Base-by-base conservation (phyloP, 768 basidiomycete genomes). In the Tylopilus vinaceipallidus region DNA sequence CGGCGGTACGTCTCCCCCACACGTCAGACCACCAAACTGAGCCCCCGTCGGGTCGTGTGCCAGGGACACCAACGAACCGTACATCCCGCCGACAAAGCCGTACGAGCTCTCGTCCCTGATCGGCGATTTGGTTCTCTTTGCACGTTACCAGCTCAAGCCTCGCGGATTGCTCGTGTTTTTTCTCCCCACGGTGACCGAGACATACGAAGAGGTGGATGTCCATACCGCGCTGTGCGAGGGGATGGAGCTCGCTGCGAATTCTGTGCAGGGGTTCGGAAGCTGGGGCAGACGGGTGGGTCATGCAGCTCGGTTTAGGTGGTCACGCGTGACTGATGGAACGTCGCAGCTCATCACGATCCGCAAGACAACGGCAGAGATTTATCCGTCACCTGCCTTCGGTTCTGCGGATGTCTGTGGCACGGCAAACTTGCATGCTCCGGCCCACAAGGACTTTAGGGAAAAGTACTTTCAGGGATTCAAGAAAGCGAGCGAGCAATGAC, bases 91-190 rank as follows among this genome's bases (percentile, higher is more conserved):
- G 0, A 94, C 85, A 16, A 85, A 83, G 56, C 94, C 95, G 2
- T 98, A 98, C 69, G 94, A 98, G 55, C 78, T 99, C 34, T 88
- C 90, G 2, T 78, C 84, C 45, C 80, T 99, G 34, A 86, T 86
- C 9, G 56, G 74, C 13, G 95, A 97, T 63, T 83, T 99, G 13
- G 82, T 98, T 24, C 63, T 84, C 14, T 77, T 93, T 37, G 82
- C 92, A 2, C 80, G 94, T 44, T 91, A 88, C 66, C 72, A 97
- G 23, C 78, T 99, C 24, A 91, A 83, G 54, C 91, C 91, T 1
- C 77, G 76, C 20, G 97, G 97, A 12, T 75, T 97, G 34, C 78
- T 99, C 14, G 95, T 99, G 4, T 98, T 97, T 71, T 98, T 98
- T 73, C 76, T 98, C 19, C 92, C 92, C 0, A 95, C 92, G 0